Base-by-base conservation (phyloP, 108 stramenopile genomes). In the Thalassiosira profunda region DNA sequence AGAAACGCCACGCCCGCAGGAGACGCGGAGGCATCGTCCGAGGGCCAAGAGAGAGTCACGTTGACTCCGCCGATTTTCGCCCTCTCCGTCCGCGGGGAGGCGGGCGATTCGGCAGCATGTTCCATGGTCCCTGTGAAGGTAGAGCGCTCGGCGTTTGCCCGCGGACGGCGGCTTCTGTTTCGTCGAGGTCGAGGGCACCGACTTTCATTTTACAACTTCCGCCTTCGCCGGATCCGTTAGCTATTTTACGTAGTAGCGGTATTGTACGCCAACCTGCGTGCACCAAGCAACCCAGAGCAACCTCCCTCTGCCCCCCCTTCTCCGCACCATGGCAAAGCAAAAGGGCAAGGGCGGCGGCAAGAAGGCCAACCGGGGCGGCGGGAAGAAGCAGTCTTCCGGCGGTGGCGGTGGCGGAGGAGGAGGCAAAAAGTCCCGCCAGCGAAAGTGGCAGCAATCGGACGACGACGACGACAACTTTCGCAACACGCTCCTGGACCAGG, bases 391-490 rank as follows among this genome's bases (percentile, higher is more conserved):
- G 5, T 53, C 52, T 14, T 18, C 14, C 12, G 5, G 23, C 5
- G 52, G 11, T 14, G 33, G 14, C n/a, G 33, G 14, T 26, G 33
- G 5, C 20, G 28, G 29, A 10, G 8, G 10, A 31, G 23, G 12
- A 11, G 38, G 51, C 28, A 11, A 46, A 21, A 61, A 61, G 31
- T 28, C 41, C 18, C 21, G 25, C 12, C 33, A 63, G 45, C 11
- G 25, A 7, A 28, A 63, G 37, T 17, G 21, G n/a, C 25, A 46
- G 1, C 47, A 25, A 12, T 9, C 54, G 1, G 40, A 53, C 41
- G 58, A 34, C 8, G 58, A 68, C 46, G 76, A 78, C 25, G 23
- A 42, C 3, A 24, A 45, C 25, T 78, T 78, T 34, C 70, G 76
- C 29, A 38, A 40, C 0, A 47, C 55, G 7, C 76, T 78, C 20